Evolutionary conservation across 2,329 filamentous ascomycete species (phyloP).

Genomic region (Talaromyces atroroseus): DNA sequence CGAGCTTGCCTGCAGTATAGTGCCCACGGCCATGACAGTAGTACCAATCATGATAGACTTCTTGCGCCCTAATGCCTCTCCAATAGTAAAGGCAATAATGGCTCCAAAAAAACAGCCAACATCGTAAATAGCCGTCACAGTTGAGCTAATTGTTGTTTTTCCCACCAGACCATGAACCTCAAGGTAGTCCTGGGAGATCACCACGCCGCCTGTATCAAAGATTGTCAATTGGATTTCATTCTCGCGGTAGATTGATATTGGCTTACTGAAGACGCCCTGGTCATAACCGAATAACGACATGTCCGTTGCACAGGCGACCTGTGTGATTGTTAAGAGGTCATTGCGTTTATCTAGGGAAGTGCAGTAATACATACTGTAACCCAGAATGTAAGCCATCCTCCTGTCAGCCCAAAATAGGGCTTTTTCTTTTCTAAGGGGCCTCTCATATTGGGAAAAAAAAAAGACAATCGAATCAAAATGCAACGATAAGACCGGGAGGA

Average conservation of each 20-base stretch:
- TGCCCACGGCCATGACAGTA: conserved; percentile 45
- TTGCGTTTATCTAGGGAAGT: no score
- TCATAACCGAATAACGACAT: conserved; percentile 46
- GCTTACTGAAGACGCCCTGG: conserved; percentile 47
- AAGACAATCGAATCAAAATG: no score
- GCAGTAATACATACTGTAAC: no score
- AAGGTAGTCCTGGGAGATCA: conserved; percentile 51
- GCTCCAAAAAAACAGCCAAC: conserved; percentile 56
- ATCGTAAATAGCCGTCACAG: conserved; percentile 53
- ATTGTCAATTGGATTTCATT: background rate
- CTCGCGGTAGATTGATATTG: background rate
- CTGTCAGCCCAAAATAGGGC: no score
- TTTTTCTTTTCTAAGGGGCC: no score
- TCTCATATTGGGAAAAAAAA: no score
- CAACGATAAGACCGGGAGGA: no score
- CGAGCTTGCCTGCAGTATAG: conserved; percentile 44
- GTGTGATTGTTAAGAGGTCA: no score
- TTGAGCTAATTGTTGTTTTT: conserved; percentile 25
- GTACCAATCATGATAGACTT: conserved; percentile 44
- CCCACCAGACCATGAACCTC: conserved; percentile 42
- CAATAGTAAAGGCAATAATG: conserved; percentile 39
- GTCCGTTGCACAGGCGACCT: conserved; percentile 43
- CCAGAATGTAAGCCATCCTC: no score
- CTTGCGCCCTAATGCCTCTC: conserved; percentile 44
- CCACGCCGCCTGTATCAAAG: conserved; percentile 46